Percentiles rank a stretch among this genome's conserved stretches.
Evolutionary conservation across 2,329 filamentous ascomycete species (phyloP).

Genomic region (Purpureocillium takamizusanense): DNA sequence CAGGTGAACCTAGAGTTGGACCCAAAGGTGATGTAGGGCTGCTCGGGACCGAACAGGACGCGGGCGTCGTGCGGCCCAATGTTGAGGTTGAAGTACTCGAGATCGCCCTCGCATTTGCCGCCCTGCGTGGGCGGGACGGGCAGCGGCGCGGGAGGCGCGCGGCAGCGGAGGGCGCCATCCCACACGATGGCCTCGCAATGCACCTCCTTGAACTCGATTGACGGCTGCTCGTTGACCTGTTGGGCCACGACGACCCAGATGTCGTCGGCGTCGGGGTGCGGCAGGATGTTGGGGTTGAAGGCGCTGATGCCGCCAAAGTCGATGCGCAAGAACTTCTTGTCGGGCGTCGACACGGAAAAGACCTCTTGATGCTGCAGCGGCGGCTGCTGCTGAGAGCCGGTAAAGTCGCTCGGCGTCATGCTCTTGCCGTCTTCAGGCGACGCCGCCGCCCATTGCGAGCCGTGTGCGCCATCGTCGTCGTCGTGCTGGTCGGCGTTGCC

Average conservation of each 20-base stretch:
- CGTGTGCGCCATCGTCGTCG: not conserved
- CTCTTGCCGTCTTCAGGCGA: not conserved
- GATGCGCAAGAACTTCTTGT: slow-evolving; percentile 40
- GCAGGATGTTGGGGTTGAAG: slow-evolving; percentile 49
- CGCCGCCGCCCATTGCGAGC: not conserved
- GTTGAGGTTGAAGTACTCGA: slow-evolving; percentile 31
- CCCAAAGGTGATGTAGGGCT: slow-evolving; percentile 43
- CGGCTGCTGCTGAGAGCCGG: too few species aligned
- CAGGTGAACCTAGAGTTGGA: slow-evolving; percentile 46
- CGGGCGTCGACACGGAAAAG: slow-evolving; percentile 34
- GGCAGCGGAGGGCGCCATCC: slow-evolving; percentile 30
- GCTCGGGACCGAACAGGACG: slow-evolving; percentile 43
- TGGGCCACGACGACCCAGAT: slow-evolving; percentile 45
- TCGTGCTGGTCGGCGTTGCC: not conserved
- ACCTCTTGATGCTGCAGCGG: slow-evolving; percentile 25
- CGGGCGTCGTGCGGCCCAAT: slow-evolving; percentile 50
- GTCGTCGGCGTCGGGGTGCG: slow-evolving; percentile 37
- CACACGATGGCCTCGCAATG: slow-evolving; percentile 41
- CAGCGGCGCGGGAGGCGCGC: slow-evolving; percentile 27
- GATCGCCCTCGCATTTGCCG: slow-evolving; percentile 33
- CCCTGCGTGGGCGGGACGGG: slow-evolving; percentile 36
- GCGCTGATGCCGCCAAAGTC: slow-evolving; percentile 30
- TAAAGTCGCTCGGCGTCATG: not conserved
- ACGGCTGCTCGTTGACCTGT: slow-evolving; percentile 18
- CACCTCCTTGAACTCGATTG: slow-evolving; percentile 31